Evolutionary conservation across 805 yeast species (phyloP), one percentile per base, ranked within the genome.

Genomic region (Yamadazyma paraphyllophila): DNA sequence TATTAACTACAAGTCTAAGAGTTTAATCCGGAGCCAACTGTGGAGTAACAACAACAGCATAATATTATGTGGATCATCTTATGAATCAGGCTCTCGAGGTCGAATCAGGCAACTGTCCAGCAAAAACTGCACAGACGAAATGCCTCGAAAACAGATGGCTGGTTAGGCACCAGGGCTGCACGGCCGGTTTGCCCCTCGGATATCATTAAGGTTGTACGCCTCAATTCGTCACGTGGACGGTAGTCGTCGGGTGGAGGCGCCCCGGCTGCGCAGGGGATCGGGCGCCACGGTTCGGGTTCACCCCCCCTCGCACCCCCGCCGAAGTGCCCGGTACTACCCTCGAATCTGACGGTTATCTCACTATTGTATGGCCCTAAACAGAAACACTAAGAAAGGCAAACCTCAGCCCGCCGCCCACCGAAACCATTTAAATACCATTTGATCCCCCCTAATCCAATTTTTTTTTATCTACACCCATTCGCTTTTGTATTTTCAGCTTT

Each of bases 61-160:
- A 29, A 11, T 29, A 13, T 29, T 12, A 12, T 29, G 7, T 29
- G 7, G 32, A 29, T 11, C 32, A 29, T 29, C 3, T 3, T 29
- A 29, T 29, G 7, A 29, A 29, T 29, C 24, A 20, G 24, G 24
- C 24, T 20, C 24, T 20, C 24, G 24, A 20, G 24, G 24, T 20
- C 43, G 24, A 32, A 39, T 39, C 43, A 39, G 36, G 43, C 17
- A 39, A 17, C 11, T 26, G 20, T 9, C 41, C 41, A 39, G 36
- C 36, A 11, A 29, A 11, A 32, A 32, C 13, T n/a, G 25, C 36
- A n/a, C 24, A 31, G 20, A 36, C 29, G 16, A 36, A 36, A 12
- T 36, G 16, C 11, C 36, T 35, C 30, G 36, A 36, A 38, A 44
- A 44, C 46, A 43, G 20, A 44, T 44, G 47, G 47, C 47, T 44